Evolutionary conservation across 2,329 filamentous ascomycete genomes (phyloP), one percentile per base, ranked within the genome.

Genomic region (Chaetomium strumarium): DNA sequence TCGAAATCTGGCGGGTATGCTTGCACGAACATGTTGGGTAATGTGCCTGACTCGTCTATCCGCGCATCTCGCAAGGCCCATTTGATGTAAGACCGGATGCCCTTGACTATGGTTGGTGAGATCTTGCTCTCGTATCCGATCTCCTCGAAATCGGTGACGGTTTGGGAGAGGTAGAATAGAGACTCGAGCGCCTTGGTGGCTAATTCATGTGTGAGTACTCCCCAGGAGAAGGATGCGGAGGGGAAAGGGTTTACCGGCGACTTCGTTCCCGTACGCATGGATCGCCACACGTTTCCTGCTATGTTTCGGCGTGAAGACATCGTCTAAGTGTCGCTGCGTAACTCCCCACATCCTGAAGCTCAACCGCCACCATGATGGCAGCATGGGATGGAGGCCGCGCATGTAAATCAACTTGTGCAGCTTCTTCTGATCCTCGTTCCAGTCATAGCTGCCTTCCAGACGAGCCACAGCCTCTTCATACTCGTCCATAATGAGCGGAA

Each of bases 401-500:
- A 70, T 62, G 14, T 63, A 64, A 19, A 69, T 58, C 44, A 70
- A 59, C 40, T 63, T 66, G 58, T 70, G 67, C 17, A 69, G 56
- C 16, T 59, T 63, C 12, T 49, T 55, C 46, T 69, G 66, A 37
- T 68, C 64, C 6, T 38, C 49, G n/a, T 65, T 66, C 67, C 67
- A 70, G 4, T 37, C 20, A 6, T 59, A 50, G 39, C 51, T 57
- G 16, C 59, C 59, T 13, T 60, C 56, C 10, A 62, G 41, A 19
- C 44, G 33, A 17, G 40, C 39, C 11, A 59, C 29, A 2, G 29
- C n/a, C 19, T 34, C 29, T 8, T 59, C 51, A 34, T 60, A 60
- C 12, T 63, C 58, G 20, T 44, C 49, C 3, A 57, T 36, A 24
- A 51, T 33, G 7, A 46, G 42, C 1, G 57, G 55, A 11, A 60